Percentiles rank a stretch among this genome's conserved stretches.
phyloP scores from a whole-genome alignment of 2,329 filamentous ascomycete species.

The Fusarium fracticaudum region DNA sequence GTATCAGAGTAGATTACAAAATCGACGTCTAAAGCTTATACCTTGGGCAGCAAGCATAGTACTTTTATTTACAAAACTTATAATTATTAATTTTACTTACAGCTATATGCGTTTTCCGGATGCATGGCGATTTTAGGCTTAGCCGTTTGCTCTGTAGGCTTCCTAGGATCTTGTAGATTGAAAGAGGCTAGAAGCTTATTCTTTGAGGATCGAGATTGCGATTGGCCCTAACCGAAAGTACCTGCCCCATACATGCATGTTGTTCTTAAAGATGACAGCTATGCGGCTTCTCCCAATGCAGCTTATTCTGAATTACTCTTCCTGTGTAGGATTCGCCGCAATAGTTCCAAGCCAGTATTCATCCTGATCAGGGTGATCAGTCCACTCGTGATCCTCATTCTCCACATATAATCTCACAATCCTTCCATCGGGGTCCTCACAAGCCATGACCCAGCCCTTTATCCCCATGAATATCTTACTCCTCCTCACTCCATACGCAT shows the following conservation, averaged over 20 bases:
- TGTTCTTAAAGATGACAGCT: neutral
- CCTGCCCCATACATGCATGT: neutral
- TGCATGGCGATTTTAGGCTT: no score
- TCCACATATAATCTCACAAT: neutral
- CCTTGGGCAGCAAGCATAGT: rapidly evolving
- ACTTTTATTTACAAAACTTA: rapidly evolving
- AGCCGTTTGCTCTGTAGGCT: neutral
- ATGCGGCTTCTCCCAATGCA: neutral
- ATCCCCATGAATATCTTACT: neutral
- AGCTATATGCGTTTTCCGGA: neutral
- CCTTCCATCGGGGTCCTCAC: neutral
- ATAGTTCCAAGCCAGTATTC: neutral
- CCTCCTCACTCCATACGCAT: neutral
- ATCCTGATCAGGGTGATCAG: neutral
- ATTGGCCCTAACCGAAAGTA: neutral
- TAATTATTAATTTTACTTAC: rapidly evolving
- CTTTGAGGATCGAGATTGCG: rapidly evolving
- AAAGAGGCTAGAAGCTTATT: no score
- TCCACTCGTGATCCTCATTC: neutral
- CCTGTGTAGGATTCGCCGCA: neutral
- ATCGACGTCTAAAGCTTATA: no score
- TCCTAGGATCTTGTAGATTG: rapidly evolving
- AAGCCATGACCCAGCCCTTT: neutral
- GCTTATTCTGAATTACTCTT: neutral
- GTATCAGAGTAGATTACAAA: rapidly evolving